These are phyloP conservation scores for Xylariaceae sp. DNA, from an alignment of 2,329 filamentous ascomycete genomes.

Conservation along the genomic window DNA sequence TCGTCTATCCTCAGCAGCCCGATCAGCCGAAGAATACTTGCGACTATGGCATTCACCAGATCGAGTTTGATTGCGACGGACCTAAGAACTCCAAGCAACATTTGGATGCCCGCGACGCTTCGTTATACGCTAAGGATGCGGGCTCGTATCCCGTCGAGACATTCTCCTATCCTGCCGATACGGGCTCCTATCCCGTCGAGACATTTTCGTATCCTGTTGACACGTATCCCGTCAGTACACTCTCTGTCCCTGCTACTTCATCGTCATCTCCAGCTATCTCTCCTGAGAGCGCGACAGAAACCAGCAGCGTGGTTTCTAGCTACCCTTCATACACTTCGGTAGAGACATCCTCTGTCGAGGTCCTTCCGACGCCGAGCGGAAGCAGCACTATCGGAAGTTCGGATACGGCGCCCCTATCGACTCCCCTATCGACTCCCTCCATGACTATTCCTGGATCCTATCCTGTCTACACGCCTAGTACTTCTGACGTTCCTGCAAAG, in stretches of 20 bases:
- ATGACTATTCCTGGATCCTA: background rate
- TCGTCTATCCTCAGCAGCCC: slow-evolving; percentile 59
- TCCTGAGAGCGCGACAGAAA: slow-evolving; percentile 15
- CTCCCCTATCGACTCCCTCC: background rate
- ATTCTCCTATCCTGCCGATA: slow-evolving; percentile 22
- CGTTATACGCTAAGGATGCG: slow-evolving; percentile 19
- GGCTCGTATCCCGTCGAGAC: slow-evolving; percentile 24
- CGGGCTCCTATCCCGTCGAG: slow-evolving; percentile 23
- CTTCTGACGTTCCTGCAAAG: slow-evolving; percentile 3
- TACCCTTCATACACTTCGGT: slow-evolving; percentile 4
- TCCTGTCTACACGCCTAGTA: background rate
- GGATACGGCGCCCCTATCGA: background rate
- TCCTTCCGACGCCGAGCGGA: background rate
- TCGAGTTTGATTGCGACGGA: slow-evolving; percentile 66
- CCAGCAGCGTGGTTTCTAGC: slow-evolving; percentile 1
- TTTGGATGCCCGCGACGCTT: slow-evolving; percentile 24
- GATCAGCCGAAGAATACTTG: slow-evolving; percentile 55
- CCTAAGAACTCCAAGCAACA: slow-evolving; percentile 32
- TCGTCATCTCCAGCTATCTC: slow-evolving; percentile 23
- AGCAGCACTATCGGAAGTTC: background rate
- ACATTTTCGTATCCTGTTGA: slow-evolving; percentile 24
- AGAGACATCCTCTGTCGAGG: slow-evolving; percentile 1
- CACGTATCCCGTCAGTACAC: slow-evolving; percentile 22
- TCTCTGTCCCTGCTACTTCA: slow-evolving; percentile 19
- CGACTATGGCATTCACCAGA: slow-evolving; percentile 66